Evolutionary conservation across 1,284 basidiomycete species (phyloP).

Genomic region (Irpex rosettiformis): DNA sequence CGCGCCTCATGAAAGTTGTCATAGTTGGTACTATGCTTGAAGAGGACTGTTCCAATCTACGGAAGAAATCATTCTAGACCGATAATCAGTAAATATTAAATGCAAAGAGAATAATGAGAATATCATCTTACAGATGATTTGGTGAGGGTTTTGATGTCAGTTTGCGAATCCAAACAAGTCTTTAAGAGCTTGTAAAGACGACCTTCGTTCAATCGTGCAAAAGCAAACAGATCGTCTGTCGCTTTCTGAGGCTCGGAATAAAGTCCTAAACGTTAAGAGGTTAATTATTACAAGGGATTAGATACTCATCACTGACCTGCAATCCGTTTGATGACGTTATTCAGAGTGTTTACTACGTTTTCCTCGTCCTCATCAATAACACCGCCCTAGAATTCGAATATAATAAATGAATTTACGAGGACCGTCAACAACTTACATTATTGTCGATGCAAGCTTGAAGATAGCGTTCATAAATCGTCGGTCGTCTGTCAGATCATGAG

Average conservation of each 20-base stretch:
- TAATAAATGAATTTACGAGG: slow-evolving; percentile 4
- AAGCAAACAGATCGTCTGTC: slow-evolving; percentile 74
- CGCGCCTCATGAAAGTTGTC: slow-evolving; percentile 67
- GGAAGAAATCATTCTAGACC: slow-evolving; percentile 68
- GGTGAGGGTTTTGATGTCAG: slow-evolving; percentile 76
- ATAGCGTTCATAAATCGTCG: slow-evolving; percentile 62
- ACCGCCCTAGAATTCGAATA: slow-evolving; percentile 58
- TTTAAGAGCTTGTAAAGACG: slow-evolving; percentile 84
- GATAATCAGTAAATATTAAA: background rate
- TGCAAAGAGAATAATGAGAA: slow-evolving; percentile 5
- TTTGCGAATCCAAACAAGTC: slow-evolving; percentile 79
- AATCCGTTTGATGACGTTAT: slow-evolving; percentile 53
- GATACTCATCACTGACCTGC: slow-evolving; percentile 41
- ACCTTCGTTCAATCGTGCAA: slow-evolving; percentile 86
- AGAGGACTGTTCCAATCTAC: slow-evolving; percentile 71
- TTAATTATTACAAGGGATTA: slow-evolving; percentile 10
- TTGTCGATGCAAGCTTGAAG: slow-evolving; percentile 70
- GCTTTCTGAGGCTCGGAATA: slow-evolving; percentile 76
- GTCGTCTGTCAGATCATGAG: slow-evolving; percentile 45
- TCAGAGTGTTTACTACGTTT: slow-evolving; percentile 52
- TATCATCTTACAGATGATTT: slow-evolving; percentile 64
- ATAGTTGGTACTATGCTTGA: slow-evolving; percentile 68
- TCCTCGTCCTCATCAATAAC: slow-evolving; percentile 81
- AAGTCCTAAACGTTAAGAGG: slow-evolving; percentile 31
- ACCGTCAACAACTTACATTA: slow-evolving; percentile 55